These are phyloP conservation scores for Xanthoparmelia taractica DNA, from an alignment of 495 filamentous ascomycete species.

Conservation along the genomic window DNA sequence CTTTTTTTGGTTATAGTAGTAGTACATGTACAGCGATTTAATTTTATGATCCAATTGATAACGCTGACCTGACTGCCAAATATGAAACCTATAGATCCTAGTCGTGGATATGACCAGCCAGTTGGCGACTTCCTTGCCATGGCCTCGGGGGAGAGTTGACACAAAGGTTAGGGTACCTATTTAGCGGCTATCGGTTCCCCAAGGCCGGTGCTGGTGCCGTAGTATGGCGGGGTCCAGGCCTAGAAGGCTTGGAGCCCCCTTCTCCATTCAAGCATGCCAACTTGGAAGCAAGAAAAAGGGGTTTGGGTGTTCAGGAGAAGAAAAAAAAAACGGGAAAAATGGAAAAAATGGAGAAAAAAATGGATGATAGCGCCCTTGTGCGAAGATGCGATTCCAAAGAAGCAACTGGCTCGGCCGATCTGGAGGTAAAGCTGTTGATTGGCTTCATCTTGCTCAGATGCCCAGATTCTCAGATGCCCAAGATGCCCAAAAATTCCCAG, in stretches of 20 bases:
- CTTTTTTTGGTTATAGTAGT: no score
- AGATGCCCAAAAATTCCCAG: no score
- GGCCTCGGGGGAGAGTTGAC: no score
- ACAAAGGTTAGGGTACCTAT: neutral
- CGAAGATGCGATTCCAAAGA: no score
- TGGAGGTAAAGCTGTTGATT: conserved; percentile 2
- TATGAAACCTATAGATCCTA: neutral
- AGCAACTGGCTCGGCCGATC: conserved; percentile 2
- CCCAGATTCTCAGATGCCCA: no score
- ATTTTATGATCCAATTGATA: neutral
- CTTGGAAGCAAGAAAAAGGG: neutral
- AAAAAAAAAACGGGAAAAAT: no score
- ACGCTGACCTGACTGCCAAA: neutral
- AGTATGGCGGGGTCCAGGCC: neutral
- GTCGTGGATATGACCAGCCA: neutral
- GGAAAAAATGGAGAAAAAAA: no score
- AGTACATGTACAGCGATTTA: neutral
- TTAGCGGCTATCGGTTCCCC: conserved; percentile 4
- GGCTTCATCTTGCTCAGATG: neutral
- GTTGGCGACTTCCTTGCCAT: neutral
- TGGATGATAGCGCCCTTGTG: neutral
- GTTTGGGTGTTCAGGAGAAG: no score
- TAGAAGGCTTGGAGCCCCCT: neutral
- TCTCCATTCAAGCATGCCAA: neutral
- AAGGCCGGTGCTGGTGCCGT: neutral